phyloP scores from a whole-genome alignment of 805 yeast species.

The Tetrapisispora arboricola region DNA sequence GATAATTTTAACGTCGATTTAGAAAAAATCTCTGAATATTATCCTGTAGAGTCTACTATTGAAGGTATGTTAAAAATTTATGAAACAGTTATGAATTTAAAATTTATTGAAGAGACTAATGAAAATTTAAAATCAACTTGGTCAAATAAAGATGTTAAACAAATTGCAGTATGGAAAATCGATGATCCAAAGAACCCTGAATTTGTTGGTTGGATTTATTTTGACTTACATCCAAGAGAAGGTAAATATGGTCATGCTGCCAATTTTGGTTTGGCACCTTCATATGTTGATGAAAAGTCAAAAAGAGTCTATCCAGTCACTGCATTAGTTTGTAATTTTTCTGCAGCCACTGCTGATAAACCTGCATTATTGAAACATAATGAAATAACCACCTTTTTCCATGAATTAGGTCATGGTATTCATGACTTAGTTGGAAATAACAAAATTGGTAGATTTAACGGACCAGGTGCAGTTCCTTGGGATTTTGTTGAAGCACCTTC shows the following conservation, averaged over 20 bases:
- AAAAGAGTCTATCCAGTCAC: slow-evolving; percentile 55
- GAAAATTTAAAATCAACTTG: slow-evolving; percentile 41
- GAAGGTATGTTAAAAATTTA: slow-evolving; percentile 60
- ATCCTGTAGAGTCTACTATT: slow-evolving; percentile 63
- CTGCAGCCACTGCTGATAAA: slow-evolving; percentile 57
- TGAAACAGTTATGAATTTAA: slow-evolving; percentile 57
- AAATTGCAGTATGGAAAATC: slow-evolving; percentile 59
- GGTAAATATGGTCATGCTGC: slow-evolving; percentile 90
- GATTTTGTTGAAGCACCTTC: slow-evolving; percentile 91
- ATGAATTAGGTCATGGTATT: slow-evolving; percentile 83
- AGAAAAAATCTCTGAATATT: slow-evolving; percentile 61
- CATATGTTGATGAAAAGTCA: slow-evolving; percentile 42
- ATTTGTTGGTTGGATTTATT: slow-evolving; percentile 69
- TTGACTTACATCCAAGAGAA: slow-evolving; percentile 76
- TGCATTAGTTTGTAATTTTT: slow-evolving; percentile 75
- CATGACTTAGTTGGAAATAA: slow-evolving; percentile 67
- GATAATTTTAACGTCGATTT: slow-evolving; percentile 63
- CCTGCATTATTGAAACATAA: slow-evolving; percentile 69
- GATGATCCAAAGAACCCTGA: slow-evolving; percentile 38
- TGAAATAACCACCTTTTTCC: slow-evolving; percentile 79
- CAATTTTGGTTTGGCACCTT: slow-evolving; percentile 57
- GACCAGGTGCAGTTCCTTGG: slow-evolving; percentile 62
- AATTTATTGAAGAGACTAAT: slow-evolving; percentile 44
- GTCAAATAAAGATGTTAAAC: slow-evolving; percentile 66
- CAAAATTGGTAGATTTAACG: slow-evolving; percentile 56